Evolutionary conservation across 768 basidiomycete species (phyloP), one percentile per base, ranked within the genome.

Genomic region (Macrolepiota albuminosa): DNA sequence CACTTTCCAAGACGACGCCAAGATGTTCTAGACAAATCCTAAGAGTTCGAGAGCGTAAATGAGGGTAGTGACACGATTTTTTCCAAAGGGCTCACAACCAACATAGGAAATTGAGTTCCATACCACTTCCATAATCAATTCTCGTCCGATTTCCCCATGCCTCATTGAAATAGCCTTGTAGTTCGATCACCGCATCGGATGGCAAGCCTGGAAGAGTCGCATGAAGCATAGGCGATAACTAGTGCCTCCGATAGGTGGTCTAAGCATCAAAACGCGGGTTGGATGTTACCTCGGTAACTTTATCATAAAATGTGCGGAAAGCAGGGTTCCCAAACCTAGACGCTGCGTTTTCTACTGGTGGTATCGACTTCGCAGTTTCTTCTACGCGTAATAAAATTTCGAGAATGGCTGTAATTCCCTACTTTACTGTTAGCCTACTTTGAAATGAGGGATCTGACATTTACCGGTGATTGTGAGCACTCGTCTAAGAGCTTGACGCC

Each of bases 91-190:
- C 93, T 64, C 70, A 97, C 95, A 98, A 69, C 95, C 95, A 98
- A 67, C 95, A 98, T 3, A 98, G 61, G 68, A 98, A 99, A 73
- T 98, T 96, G 47, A 98, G 80, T 69, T 99, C 97, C 96, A 98
- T 98, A 14, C 97, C 97, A 67, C 95, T 97, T n/a, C 97, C 97
- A 73, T 99, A 99, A 73, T 99, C 97, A 56, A 99, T 94, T 9
- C 97, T 79, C 51, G 88, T 84, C 33, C 89, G 78, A 71, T 91
- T 97, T 0, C 97, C 97, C 95, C 95, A 98, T 16, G 87, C 75
- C 69, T 95, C 92, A 40, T 78, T 75, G 68, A 98, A 89, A 70
- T 98, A 99, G 0, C 77, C 79, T 2, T 86, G 82, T 4, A 97
- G 72, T 69, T 98, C 96, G 5, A 76, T 68, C 4, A 85, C 78